Base-by-base conservation (phyloP, 352 stramenopile genomes). In the Phytopythium chamaehyphon region DNA sequence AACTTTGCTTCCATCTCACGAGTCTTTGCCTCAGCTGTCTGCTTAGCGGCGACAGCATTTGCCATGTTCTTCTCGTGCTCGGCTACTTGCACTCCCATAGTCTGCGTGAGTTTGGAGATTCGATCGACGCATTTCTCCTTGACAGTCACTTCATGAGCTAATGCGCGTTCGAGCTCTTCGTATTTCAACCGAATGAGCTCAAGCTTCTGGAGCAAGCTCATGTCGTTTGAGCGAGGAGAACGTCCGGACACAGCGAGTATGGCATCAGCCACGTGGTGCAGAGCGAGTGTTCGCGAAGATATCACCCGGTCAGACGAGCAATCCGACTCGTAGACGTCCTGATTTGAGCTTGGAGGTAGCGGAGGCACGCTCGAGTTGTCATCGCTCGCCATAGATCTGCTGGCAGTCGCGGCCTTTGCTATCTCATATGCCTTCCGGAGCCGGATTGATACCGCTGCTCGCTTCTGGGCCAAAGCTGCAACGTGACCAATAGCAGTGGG, bases 101-200 rank as follows among this genome's bases (percentile, higher is more conserved):
- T 83, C 39, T 89, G 78, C 38, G 69, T 86, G 14, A 89, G 59
- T 50, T 80, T 76, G 9, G 78, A 80, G 40, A 89, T 89, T 9
- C 75, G 71, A 31, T 83, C 75, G 6, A 86, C 71, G 36, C 78
- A 89, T 33, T 87, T 86, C n/a, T 75, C 61, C 59, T 89, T 89
- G 6, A 86, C 68, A 1, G 71, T 76, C 2, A 54, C 62, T 21
- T 84, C 73, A 24, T 83, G 64, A 11, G 50, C 48, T 15, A 87
- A 52, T 0, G 62, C 54, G 16, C 62, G 63, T 19, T 86, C 70
- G 19, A 75, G 28, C 3, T 83, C 52, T 47, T 61, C 21, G 16
- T 69, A 57, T 23, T 60, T 42, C 1, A 47, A 21, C 23, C 54
- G 53, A 26, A 88, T 71, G 33, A 55, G 42, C 26, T 77, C 70